These are phyloP conservation scores for Epichloe sibirici DNA, from an alignment of 2,329 filamentous ascomycete genomes.

Conservation along the genomic window DNA sequence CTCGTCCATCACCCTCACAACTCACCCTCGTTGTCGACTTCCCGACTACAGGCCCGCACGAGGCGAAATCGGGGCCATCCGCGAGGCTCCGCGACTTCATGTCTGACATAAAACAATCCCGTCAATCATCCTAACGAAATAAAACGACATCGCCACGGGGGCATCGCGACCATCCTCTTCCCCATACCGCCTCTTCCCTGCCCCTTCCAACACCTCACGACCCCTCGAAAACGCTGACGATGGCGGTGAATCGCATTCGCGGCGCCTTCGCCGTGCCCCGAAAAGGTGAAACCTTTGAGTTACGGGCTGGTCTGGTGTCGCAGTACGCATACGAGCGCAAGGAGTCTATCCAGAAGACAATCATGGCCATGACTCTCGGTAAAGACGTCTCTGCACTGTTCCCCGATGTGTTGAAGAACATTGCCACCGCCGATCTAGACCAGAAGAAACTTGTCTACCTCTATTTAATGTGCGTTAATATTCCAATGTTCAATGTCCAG, in stretches of 20 bases:
- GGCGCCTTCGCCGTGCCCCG: constrained; percentile 85
- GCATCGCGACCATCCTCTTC: background rate
- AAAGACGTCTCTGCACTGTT: constrained; percentile 97
- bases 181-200: constrained; percentile 9
- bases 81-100: background rate
- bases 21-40: background rate
- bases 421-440: constrained; percentile 85
- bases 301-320: constrained; percentile 88
- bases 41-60: background rate
- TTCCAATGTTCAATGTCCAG: background rate
- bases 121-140: background rate
- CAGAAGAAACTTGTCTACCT: constrained; percentile 99
- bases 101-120: background rate
- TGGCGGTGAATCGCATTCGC: constrained; percentile 94
- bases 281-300: constrained; percentile 96
- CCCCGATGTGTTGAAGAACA: constrained; percentile 97
- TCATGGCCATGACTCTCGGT: constrained; percentile 98
- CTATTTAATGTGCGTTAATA: constrained; percentile 65
- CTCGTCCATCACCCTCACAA: background rate
- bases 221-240: constrained; percentile 28
- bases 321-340: constrained; percentile 99
- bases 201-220: constrained; percentile 14
- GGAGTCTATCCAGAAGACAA: constrained; percentile 98
- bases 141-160: background rate
- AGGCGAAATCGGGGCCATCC: constrained; percentile 1